Percentiles rank a stretch among this genome's conserved stretches.
Evolutionary conservation across 306 rosid genomes (phyloP).

Genomic region (Inga laurina): DNA sequence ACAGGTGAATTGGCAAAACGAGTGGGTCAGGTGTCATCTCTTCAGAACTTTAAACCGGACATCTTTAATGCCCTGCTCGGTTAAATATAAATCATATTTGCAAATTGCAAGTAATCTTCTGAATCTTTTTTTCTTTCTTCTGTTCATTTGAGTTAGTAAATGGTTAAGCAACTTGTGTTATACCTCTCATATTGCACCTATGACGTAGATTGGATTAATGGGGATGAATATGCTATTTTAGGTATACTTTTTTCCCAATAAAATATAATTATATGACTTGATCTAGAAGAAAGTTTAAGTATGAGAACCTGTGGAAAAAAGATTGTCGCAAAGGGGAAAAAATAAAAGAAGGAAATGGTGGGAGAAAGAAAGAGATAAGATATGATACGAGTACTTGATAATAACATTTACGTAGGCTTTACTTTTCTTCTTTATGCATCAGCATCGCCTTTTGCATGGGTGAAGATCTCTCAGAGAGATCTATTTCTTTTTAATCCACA

Average conservation of each 20-base stretch:
- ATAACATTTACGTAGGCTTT: neutral
- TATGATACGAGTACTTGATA: neutral
- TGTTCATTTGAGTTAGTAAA: neutral
- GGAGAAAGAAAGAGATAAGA: neutral
- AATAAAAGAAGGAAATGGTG: neutral
- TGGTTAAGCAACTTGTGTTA: neutral
- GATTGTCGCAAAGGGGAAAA: neutral
- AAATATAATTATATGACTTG: neutral
- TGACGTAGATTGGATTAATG: neutral
- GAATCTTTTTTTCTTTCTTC: neutral
- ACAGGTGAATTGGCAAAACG: slow-evolving; percentile 68
- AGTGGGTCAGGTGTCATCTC: slow-evolving; percentile 45
- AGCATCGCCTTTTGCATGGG: neutral
- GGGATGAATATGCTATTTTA: neutral
- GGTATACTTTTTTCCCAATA: neutral
- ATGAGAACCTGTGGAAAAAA: neutral
- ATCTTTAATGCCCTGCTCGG: slow-evolving; percentile 47
- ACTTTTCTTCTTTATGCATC: neutral
- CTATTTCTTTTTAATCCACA: neutral
- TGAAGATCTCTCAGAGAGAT: neutral
- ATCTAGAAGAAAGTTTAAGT: neutral
- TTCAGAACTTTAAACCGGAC: slow-evolving; percentile 62
- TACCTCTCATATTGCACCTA: neutral
- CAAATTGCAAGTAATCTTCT: neutral
- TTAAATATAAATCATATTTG: slow-evolving; percentile 36